Evolutionary conservation across 2,329 filamentous ascomycete species (phyloP), one percentile per base, ranked within the genome.

Genomic region (Clathrospora elynae): DNA sequence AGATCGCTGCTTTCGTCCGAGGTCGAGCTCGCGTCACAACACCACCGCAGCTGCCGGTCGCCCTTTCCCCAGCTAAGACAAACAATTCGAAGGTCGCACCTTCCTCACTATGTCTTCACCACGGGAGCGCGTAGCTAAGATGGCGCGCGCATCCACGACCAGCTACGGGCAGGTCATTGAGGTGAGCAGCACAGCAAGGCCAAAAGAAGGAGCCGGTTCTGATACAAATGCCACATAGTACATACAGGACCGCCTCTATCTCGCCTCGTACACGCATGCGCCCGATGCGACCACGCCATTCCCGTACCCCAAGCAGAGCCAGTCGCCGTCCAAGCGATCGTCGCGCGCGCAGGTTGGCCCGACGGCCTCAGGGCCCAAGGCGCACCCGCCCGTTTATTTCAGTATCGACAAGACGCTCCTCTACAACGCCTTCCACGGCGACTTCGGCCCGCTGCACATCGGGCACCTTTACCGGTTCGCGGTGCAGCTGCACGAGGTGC

Each of bases 341-440:
- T 81, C 86, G 49, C 79, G 85, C 70, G 79, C 81, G 17, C 82
- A 81, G 46, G 78, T 82, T 20, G 81, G 79, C 14, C 77, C 82
- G 12, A 77, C 75, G 36, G 70, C 77, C 7, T 71, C 71, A 17
- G 71, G 77, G n/a, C 73, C 78, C 38, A 82, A 80, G 55, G 75
- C 70, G 30, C 71, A 74, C 35, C 74, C 85, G 41, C 93, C 93
- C 1, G 91, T 88, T 68, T 99, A 97, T 75, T 99, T 99, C 73
- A 92, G 90, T 35, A 85, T 97, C 57, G 93, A 99, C 68, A 89
- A 95, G 67, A 86, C 79, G 26, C 84, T 99, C 30, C 80, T 96
- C 32, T 99, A 99, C 79, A 99, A 99, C 71, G 91, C 92, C 20
- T 99, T 99, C 73, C 91, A 97, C 74, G 91, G 95, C 64, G 93